Evolutionary conservation across 148 eudicot species (phyloP).

Genomic region (Nyssa sinensis): DNA sequence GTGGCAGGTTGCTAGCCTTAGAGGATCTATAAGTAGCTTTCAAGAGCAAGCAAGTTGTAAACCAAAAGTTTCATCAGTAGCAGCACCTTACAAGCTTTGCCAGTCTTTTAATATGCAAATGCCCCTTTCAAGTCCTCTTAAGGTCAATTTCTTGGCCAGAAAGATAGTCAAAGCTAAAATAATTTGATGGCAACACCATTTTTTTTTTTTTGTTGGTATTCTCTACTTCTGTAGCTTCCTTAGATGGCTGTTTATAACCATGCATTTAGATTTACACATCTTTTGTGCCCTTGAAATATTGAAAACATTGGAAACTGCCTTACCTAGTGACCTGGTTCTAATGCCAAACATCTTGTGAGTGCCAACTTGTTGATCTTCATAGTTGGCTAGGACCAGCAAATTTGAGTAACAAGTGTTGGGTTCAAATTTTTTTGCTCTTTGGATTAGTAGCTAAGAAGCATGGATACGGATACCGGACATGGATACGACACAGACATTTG

Average conservation of each 20-base stretch:
- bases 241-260: background rate
- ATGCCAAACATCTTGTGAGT: background rate
- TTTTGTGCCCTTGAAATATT: background rate
- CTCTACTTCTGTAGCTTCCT: background rate
- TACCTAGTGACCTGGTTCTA: no score
- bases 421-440: background rate
- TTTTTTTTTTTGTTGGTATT: background rate
- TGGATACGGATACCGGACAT: no score
- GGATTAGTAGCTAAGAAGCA: background rate
- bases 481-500: no score
- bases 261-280: background rate
- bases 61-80: conserved; percentile 45
- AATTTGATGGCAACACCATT: background rate
- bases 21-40: conserved; percentile 85
- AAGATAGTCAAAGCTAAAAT: background rate
- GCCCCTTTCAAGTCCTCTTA: conserved; percentile 71
- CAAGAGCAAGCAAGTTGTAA: conserved; percentile 95
- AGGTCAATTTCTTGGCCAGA: conserved; percentile 41
- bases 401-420: background rate
- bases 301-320: background rate
- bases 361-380: background rate
- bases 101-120: conserved; percentile 64
- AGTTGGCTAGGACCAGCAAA: background rate
- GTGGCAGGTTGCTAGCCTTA: conserved; percentile 81
- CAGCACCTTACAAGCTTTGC: conserved; percentile 69